Evolutionary conservation across 768 basidiomycete species (phyloP).

Genomic region (Termitomyces titanicus): DNA sequence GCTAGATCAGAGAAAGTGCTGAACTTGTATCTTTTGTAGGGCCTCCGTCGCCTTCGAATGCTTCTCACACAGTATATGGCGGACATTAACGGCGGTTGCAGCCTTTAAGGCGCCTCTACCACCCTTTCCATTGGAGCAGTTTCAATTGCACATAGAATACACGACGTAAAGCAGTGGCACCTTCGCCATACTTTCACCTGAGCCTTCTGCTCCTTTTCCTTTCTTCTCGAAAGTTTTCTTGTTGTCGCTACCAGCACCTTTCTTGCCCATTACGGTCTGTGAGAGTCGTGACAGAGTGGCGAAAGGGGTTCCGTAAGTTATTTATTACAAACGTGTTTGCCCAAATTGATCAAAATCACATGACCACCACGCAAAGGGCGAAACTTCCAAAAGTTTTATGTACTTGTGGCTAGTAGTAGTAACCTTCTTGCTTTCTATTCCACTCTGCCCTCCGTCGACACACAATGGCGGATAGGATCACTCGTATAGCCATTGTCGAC

Average conservation of each 20-base stretch:
- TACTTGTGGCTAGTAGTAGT: not conserved
- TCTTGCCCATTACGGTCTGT: conserved; percentile 31
- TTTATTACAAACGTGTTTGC: conserved; percentile 12
- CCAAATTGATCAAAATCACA: conserved; percentile 19
- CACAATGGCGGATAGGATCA: conserved; percentile 90
- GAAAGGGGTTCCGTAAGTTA: no score
- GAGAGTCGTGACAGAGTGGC: not conserved
- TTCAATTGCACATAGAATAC: conserved; percentile 1
- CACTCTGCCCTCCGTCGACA: conserved; percentile 13
- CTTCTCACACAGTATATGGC: conserved; percentile 88
- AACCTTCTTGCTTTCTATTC: conserved; percentile 10
- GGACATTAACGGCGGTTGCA: conserved; percentile 80
- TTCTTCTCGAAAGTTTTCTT: conserved; percentile 41
- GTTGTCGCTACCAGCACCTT: conserved; percentile 26
- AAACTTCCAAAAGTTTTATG: conserved; percentile 17
- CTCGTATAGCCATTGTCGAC: conserved; percentile 95
- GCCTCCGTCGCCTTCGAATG: conserved; percentile 79
- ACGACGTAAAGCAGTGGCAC: conserved; percentile 18
- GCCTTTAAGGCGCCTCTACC: conserved; percentile 65
- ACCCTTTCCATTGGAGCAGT: conserved; percentile 14
- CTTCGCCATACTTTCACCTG: conserved; percentile 39
- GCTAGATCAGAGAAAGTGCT: not conserved
- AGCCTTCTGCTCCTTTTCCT: conserved; percentile 34
- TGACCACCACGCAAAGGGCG: conserved; percentile 9
- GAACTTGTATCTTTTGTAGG: conserved; percentile 73